Conservation (phyloP, 352 stramenopile species). For the Globisporangium cystogenes region DNA sequence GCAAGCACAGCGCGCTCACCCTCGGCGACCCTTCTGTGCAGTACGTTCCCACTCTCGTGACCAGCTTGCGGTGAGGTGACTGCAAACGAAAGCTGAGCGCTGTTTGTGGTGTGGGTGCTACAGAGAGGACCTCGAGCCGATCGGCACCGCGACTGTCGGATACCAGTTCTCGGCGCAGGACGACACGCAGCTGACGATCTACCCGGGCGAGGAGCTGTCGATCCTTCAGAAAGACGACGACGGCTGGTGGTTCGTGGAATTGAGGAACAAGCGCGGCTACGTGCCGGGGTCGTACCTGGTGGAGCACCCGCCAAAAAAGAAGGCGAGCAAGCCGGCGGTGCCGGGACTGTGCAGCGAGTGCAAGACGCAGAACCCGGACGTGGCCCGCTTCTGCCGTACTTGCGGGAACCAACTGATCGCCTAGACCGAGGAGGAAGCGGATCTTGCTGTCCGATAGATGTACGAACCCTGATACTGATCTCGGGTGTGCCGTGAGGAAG, state of each 20-base stretch:
- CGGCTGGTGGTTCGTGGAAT: conserved; percentile 79
- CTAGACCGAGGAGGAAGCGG: conserved; percentile 14
- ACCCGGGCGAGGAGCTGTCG: conserved; percentile 64
- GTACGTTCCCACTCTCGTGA: conserved; percentile 22
- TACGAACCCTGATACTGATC: too few species aligned
- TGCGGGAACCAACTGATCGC: conserved; percentile 71
- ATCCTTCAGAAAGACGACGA: conserved; percentile 85
- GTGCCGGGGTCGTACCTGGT: conserved; percentile 82
- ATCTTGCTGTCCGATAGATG: neutral
- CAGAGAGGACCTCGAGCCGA: conserved; percentile 44
- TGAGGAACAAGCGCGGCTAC: conserved; percentile 65
- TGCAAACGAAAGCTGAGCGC: neutral
- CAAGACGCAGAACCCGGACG: conserved; percentile 63
- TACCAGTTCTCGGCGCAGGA: conserved; percentile 77
- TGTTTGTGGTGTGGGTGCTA: too few species aligned
- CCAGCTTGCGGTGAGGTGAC: neutral
- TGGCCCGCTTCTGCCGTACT: conserved; percentile 74
- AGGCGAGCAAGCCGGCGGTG: conserved; percentile 22
- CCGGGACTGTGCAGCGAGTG: conserved; percentile 67
- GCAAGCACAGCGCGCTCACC: conserved; percentile 71
- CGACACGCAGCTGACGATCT: conserved; percentile 80
- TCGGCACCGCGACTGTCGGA: conserved; percentile 52
- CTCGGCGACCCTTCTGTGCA: conserved; percentile 30
- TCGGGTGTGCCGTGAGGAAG: too few species aligned
- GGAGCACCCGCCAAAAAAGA: conserved; percentile 47